phyloP scores from a whole-genome alignment of 2,329 filamentous ascomycete genomes.

The Raffaelea ambrosiae region DNA sequence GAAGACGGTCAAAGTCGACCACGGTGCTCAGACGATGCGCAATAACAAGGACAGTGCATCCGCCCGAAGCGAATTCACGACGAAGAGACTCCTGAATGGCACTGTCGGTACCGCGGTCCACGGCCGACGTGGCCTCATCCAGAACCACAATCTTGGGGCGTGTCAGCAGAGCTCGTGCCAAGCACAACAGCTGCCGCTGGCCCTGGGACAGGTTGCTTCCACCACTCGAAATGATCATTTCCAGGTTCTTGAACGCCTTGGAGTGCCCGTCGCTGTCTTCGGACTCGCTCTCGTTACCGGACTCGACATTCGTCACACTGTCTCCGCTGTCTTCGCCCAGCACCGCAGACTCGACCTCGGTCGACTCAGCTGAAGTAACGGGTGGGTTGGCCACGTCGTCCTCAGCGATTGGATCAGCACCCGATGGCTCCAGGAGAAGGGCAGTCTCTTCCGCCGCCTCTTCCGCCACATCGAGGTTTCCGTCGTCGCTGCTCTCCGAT shows the following conservation, averaged over 20 bases:
- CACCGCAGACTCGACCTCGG: constrained; percentile 9
- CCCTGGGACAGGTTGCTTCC: constrained; percentile 33
- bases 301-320: constrained; percentile 3
- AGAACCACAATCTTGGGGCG: constrained; percentile 31
- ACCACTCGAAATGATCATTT: constrained; percentile 21
- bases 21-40: constrained; percentile 35
- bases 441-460: background rate
- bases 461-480: background rate
- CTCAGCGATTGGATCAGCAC: constrained; percentile 7
- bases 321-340: constrained; percentile 3
- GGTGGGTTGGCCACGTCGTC: constrained; percentile 11
- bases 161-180: constrained; percentile 35
- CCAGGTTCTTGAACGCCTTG: constrained; percentile 24
- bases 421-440: constrained; percentile 9
- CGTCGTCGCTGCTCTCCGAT: background rate
- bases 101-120: constrained; percentile 48
- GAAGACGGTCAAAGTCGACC: constrained; percentile 40
- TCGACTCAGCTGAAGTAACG: constrained; percentile 6
- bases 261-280: constrained; percentile 4
- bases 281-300: background rate
- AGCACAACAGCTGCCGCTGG: constrained; percentile 38
- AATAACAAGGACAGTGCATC: constrained; percentile 43
- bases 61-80: constrained; percentile 33
- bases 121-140: constrained; percentile 36
- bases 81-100: constrained; percentile 49